Evolutionary conservation across 768 basidiomycete species (phyloP).

Genomic region (Dentipellis fragilis): DNA sequence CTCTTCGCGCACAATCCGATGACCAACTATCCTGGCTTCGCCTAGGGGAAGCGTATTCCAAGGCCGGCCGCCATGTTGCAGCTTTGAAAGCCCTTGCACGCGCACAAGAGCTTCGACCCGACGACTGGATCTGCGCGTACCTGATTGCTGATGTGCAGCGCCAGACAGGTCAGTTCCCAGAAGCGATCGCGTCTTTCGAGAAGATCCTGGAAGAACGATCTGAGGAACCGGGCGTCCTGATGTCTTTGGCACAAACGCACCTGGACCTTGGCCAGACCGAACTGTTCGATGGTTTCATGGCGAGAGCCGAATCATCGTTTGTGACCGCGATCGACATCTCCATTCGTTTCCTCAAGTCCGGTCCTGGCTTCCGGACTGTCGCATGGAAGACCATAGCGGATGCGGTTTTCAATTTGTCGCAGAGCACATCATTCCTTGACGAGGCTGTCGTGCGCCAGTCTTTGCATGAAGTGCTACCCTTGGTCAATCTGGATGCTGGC

Average conservation of each 20-base stretch:
- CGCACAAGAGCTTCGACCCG: constrained; percentile 61
- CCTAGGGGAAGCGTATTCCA: constrained; percentile 85
- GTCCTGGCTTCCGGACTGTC: constrained; percentile 55
- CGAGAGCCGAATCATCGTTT: constrained; percentile 69
- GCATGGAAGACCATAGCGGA: constrained; percentile 85
- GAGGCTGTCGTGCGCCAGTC: constrained; percentile 26
- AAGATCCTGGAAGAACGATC: constrained; percentile 45
- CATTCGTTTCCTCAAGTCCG: constrained; percentile 36
- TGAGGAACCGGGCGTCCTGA: constrained; percentile 60
- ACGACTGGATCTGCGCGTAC: constrained; percentile 78
- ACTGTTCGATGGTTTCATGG: constrained; percentile 55
- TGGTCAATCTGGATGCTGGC: constrained; percentile 30
- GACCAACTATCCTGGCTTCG: constrained; percentile 84
- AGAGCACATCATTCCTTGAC: constrained; percentile 38
- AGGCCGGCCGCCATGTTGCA: constrained; percentile 80
- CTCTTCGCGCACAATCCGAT: constrained; percentile 65
- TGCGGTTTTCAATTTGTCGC: constrained; percentile 57
- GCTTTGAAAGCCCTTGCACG: constrained; percentile 78
- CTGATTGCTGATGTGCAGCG: constrained; percentile 79
- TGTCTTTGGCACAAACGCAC: constrained; percentile 62
- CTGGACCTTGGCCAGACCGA: constrained; percentile 64
- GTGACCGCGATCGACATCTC: constrained; percentile 45
- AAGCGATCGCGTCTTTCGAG: constrained; percentile 63
- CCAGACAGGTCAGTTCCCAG: constrained; percentile 62
- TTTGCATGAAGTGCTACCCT: constrained; percentile 25